phyloP scores from a whole-genome alignment of 495 filamentous ascomycete species.

The Lasiosphaeria miniovina region DNA sequence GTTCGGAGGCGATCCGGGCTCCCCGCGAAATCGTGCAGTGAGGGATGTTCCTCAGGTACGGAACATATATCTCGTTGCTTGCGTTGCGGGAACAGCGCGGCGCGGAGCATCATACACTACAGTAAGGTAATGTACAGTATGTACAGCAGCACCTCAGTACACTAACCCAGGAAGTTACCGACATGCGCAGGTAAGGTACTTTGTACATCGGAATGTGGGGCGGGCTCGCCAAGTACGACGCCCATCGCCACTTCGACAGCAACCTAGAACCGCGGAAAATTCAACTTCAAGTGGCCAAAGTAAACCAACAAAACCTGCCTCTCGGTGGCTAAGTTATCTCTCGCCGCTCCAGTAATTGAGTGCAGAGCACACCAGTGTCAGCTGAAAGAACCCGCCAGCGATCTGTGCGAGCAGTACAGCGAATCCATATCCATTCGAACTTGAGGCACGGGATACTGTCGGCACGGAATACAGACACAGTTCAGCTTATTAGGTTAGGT shows the following conservation, averaged over 20 bases:
- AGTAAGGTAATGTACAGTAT: no score
- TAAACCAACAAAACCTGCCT: background rate
- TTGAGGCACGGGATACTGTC: no score
- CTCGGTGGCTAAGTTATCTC: background rate
- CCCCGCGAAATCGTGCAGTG: background rate
- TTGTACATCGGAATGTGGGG: background rate
- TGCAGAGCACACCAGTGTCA: background rate
- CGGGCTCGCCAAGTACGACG: background rate
- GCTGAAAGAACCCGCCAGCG: background rate
- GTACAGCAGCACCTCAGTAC: no score
- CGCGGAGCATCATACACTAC: no score
- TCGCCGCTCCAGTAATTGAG: background rate
- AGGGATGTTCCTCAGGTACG: background rate
- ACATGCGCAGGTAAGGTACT: no score
- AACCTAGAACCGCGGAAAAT: background rate
- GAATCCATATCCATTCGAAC: no score
- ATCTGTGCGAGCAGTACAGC: background rate
- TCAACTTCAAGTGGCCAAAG: background rate
- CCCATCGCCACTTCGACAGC: background rate
- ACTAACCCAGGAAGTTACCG: no score
- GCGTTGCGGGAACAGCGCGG: no score
- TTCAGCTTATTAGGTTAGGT: no score
- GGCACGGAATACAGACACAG: no score
- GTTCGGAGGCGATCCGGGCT: background rate
- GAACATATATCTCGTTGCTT: background rate